phyloP scores from a whole-genome alignment of 2,329 filamentous ascomycete species.

The Nemania abortiva region DNA sequence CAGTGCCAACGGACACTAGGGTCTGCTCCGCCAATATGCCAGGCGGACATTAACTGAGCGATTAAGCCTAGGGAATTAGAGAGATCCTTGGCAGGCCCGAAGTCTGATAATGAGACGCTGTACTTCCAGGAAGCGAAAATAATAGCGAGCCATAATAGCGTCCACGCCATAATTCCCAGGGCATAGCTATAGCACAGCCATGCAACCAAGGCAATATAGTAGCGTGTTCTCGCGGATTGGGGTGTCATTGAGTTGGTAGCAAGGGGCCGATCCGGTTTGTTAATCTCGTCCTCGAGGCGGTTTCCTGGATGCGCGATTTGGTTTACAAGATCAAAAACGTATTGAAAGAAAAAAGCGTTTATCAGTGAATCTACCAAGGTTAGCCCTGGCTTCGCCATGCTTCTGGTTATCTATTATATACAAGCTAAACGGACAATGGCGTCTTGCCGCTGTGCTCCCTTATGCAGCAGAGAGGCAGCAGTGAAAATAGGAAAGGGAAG shows the following conservation, averaged over 20 bases:
- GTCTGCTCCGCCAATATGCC: slow-evolving; percentile 23
- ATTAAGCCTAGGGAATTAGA: not conserved
- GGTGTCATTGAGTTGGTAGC: slow-evolving; percentile 10
- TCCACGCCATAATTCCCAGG: slow-evolving; percentile 8
- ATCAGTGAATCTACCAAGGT: slow-evolving; percentile 15
- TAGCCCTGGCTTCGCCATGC: not conserved
- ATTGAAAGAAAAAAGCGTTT: slow-evolving; percentile 19
- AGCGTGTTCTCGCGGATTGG: slow-evolving; percentile 18
- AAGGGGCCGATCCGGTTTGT: slow-evolving; percentile 23
- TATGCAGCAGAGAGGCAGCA: slow-evolving; percentile 14
- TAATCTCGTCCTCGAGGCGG: slow-evolving; percentile 21
- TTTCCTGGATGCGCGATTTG: slow-evolving; percentile 14
- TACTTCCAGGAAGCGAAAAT: slow-evolving; percentile 16
- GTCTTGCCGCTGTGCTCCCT: slow-evolving; percentile 5
- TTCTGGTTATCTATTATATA: not conserved
- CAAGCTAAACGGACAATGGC: slow-evolving; percentile 2
- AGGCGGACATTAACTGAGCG: slow-evolving; percentile 20
- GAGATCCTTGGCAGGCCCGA: slow-evolving; percentile 21
- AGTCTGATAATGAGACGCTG: slow-evolving; percentile 13
- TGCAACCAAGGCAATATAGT: slow-evolving; percentile 1
- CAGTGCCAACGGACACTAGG: slow-evolving; percentile 5
- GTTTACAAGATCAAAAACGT: slow-evolving; percentile 21
- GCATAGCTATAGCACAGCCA: slow-evolving; percentile 26
- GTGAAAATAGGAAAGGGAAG: slow-evolving; percentile 23
- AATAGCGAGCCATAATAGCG: slow-evolving; percentile 12